Evolutionary conservation across 176 grass and related monocot genomes (phyloP), one percentile per base, ranked within the genome.

Genomic region (Oryza coarctata): DNA sequence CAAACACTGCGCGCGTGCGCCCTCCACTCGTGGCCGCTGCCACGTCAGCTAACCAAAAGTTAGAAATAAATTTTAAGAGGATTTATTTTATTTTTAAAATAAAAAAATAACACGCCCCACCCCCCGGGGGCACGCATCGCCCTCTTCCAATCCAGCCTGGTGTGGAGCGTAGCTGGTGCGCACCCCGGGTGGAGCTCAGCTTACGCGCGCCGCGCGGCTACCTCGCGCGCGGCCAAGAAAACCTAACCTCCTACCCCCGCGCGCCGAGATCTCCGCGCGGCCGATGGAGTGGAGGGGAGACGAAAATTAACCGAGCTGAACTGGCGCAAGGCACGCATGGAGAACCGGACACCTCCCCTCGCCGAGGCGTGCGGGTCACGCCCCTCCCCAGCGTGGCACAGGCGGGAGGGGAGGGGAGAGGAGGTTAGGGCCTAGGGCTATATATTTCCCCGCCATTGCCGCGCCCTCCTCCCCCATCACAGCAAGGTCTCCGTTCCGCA

Each of bases 361-460:
- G 68, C 58, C 71, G 61, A 66, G 71, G 61, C 71, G 81, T 83
- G 71, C 81, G 81, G 81, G 41, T 31, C 81, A 83, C 36, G 45
- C 78, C 28, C 40, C 14, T 20, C n/a, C 17, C 33, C 57, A 38
- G 65, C 63, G 79, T 52, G 74, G n/a, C n/a, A n/a, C n/a, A n/a
- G n/a, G n/a, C n/a, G n/a, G n/a, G n/a, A n/a, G n/a, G n/a, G n/a
- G n/a, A n/a, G n/a, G n/a, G n/a, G n/a, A n/a, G n/a, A n/a, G n/a
- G n/a, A n/a, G n/a, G n/a, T n/a, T n/a, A n/a, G n/a, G n/a, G n/a
- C n/a, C n/a, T n/a, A n/a, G 29, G 6, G 69, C 83, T 85, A 82
- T 89, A 86, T 73, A 89, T 86, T 29, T 44, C 7, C 13, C 77
- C 66, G 73, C 88, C 83, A 88, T 84, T 65, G 83, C 88, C 78